Conservation (phyloP, 192 early-diverging fungal genomes). For the Coemansia sp. region DNA sequence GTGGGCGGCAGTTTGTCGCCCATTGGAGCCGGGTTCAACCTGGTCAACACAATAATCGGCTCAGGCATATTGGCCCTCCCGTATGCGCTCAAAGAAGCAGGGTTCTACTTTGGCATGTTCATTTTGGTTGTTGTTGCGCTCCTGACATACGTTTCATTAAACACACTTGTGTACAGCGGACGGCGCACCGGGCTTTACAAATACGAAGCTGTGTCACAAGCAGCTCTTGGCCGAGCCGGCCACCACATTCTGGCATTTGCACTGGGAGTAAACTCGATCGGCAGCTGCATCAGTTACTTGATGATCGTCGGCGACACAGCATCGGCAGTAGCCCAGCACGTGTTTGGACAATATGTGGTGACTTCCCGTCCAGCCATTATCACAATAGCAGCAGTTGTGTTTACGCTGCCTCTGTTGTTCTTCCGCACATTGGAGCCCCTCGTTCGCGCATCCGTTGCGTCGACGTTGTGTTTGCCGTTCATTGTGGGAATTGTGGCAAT, state of each 20-base stretch:
- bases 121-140: conserved; percentile 51
- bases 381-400: conserved; percentile 14
- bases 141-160: conserved; percentile 55
- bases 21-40: conserved; percentile 56
- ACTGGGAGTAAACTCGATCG: conserved; percentile 60
- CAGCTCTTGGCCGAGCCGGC: conserved; percentile 57
- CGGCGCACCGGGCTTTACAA: conserved; percentile 55
- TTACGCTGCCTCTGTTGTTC: conserved; percentile 62
- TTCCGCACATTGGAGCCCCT: conserved; percentile 63
- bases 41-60: conserved; percentile 70
- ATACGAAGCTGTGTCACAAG: conserved; percentile 52
- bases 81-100: conserved; percentile 62
- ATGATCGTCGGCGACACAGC: conserved; percentile 52
- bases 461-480: conserved; percentile 62
- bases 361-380: conserved; percentile 31
- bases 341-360: conserved; percentile 18
- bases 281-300: conserved; percentile 65
- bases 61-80: conserved; percentile 68
- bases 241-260: conserved; percentile 57
- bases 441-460: conserved; percentile 56
- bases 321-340: conserved; percentile 16
- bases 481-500: conserved; percentile 62
- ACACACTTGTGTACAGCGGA: conserved; percentile 58
- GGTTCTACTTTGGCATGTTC: conserved; percentile 60
- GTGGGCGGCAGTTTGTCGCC: conserved; percentile 26